These are phyloP conservation scores for Rhodamnia rubescens DNA, from an alignment of 345 rosid species.

Conservation along the genomic window DNA sequence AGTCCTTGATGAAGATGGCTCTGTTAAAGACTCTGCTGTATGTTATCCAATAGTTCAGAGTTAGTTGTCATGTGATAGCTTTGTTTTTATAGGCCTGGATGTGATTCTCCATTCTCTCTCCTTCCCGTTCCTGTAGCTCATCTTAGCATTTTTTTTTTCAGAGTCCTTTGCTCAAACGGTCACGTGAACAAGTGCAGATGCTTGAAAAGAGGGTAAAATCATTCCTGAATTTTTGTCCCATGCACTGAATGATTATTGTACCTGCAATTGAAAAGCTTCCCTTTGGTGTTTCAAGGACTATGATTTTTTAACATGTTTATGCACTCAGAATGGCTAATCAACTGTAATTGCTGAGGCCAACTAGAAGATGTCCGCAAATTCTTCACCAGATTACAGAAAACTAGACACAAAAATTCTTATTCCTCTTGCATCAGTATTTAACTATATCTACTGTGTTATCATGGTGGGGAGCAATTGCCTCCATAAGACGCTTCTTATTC, in stretches of 20 bases:
- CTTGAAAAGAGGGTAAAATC: slow-evolving; percentile 63
- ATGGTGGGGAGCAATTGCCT: neutral
- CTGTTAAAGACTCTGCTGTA: slow-evolving; percentile 81
- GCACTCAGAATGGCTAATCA: neutral
- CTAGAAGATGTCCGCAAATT: neutral
- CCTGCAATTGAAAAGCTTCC: neutral
- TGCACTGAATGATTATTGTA: neutral
- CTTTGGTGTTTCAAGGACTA: neutral
- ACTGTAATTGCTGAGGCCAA: neutral
- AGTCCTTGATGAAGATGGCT: slow-evolving; percentile 71
- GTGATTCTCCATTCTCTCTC: neutral
- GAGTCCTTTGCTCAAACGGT: slow-evolving; percentile 66
- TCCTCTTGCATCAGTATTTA: neutral
- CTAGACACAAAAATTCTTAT: neutral
- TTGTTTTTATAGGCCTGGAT: neutral
- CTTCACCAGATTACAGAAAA: neutral
- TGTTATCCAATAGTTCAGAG: slow-evolving; percentile 13
- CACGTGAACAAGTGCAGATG: slow-evolving; percentile 49
- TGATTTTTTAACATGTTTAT: neutral
- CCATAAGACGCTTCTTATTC: neutral
- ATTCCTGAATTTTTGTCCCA: neutral
- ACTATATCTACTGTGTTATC: neutral
- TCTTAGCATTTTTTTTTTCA: slow-evolving; percentile 13
- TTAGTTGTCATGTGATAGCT: neutral
- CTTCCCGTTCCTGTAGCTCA: neutral